Evolutionary conservation across 2,329 filamentous ascomycete species (phyloP).

Genomic region (Macrophomina pseudophaseolina): DNA sequence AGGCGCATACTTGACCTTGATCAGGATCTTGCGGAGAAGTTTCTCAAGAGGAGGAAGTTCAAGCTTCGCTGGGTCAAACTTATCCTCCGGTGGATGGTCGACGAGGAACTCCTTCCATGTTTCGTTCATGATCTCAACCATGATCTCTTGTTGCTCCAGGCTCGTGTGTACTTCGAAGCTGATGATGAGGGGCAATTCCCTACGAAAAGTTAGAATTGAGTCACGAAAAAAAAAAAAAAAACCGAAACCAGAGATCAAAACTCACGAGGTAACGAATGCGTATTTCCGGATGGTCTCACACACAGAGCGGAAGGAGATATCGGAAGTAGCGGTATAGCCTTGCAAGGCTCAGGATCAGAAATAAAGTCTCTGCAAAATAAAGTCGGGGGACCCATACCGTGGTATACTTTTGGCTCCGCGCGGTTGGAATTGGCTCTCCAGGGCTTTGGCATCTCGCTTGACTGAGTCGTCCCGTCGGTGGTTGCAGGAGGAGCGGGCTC

Average conservation of each 20-base stretch:
- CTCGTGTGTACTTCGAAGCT: slow-evolving; percentile 91
- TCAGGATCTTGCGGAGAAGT: slow-evolving; percentile 74
- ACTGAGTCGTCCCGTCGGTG: background rate
- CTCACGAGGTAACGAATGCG: slow-evolving; percentile 69
- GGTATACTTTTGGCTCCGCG: slow-evolving; percentile 78
- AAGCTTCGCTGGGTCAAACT: slow-evolving; percentile 41
- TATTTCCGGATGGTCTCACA: slow-evolving; percentile 78
- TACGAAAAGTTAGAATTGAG: background rate
- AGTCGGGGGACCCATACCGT: slow-evolving; percentile 56
- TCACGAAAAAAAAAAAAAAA: too few relatives aligned
- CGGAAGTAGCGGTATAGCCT: slow-evolving; percentile 78
- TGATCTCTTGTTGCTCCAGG: slow-evolving; percentile 81
- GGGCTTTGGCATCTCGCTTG: slow-evolving; percentile 35
- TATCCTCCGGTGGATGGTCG: slow-evolving; percentile 59
- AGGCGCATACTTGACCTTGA: slow-evolving; percentile 57
- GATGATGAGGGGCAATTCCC: slow-evolving; percentile 81
- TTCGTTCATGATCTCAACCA: slow-evolving; percentile 93
- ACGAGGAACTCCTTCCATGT: slow-evolving; percentile 80
- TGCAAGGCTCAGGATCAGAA: background rate
- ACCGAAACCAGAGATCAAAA: background rate
- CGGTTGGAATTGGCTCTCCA: slow-evolving; percentile 40
- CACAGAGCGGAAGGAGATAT: slow-evolving; percentile 86
- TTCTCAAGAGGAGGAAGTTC: slow-evolving; percentile 69
- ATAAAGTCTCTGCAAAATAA: background rate
- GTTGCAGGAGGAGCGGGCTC: slow-evolving; percentile 27